phyloP scores from a whole-genome alignment of 805 yeast species.

The Candida xyloterini region DNA sequence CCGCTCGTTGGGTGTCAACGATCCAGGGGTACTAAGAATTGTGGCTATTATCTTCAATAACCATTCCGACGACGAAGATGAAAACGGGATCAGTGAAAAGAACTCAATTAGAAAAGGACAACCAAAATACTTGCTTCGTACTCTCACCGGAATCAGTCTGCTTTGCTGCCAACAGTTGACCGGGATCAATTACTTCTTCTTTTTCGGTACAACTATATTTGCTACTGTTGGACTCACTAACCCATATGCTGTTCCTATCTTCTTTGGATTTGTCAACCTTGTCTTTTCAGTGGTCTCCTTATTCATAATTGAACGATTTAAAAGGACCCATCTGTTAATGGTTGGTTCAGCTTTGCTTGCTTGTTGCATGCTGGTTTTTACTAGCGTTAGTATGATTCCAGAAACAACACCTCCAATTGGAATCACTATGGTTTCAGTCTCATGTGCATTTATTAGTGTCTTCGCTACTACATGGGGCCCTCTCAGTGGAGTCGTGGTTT shows the following conservation, averaged over 20 bases:
- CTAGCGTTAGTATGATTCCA: conserved; percentile 51
- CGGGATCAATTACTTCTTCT: conserved; percentile 68
- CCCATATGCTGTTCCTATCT: conserved; percentile 54
- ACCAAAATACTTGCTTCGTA: conserved; percentile 30
- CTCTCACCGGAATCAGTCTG: conserved; percentile 30
- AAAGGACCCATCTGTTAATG: conserved; percentile 46
- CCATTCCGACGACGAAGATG: conserved; percentile 7
- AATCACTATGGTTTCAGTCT: conserved; percentile 55
- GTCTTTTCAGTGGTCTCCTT: conserved; percentile 49
- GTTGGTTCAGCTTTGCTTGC: conserved; percentile 50
- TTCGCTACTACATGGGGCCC: conserved; percentile 80
- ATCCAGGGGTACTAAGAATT: conserved; percentile 20
- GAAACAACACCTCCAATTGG: conserved; percentile 40
- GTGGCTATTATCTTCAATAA: conserved; percentile 23
- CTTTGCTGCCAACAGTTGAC: conserved; percentile 46
- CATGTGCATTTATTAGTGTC: conserved; percentile 53
- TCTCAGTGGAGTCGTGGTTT: conserved; percentile 59
- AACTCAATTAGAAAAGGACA: conserved; percentile 26
- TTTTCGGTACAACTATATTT: conserved; percentile 62
- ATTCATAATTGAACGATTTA: conserved; percentile 44
- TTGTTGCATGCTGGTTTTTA: conserved; percentile 51
- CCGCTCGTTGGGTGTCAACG: conserved; percentile 18
- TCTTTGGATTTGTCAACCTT: conserved; percentile 54
- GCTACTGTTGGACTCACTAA: conserved; percentile 47
- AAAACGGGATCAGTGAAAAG: conserved; percentile 2